phyloP scores from a whole-genome alignment of 257 asterid genomes.

The Anisodus tanguticus region DNA sequence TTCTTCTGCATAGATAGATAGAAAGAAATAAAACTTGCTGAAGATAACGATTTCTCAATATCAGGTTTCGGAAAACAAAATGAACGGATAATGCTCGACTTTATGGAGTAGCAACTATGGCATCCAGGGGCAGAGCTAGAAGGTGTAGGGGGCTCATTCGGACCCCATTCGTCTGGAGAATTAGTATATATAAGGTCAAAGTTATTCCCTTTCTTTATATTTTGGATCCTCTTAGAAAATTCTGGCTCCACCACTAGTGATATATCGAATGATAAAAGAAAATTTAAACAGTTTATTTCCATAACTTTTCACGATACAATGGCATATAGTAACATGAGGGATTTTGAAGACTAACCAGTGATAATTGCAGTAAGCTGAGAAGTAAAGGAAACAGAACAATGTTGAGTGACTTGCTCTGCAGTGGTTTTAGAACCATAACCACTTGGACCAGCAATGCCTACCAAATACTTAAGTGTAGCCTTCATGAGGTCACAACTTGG shows the following conservation, averaged over 20 bases:
- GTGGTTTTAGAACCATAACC: slow-evolving; percentile 84
- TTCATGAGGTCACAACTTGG: slow-evolving; percentile 48
- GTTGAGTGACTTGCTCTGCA: slow-evolving; percentile 62
- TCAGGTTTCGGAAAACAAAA: background rate
- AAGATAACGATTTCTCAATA: too few relatives aligned
- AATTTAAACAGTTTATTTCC: background rate
- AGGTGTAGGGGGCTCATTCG: too few relatives aligned
- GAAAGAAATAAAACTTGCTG: background rate
- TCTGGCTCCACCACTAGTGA: too few relatives aligned
- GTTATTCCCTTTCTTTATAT: too few relatives aligned
- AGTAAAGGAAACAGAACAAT: slow-evolving; percentile 32
- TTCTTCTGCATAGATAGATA: background rate
- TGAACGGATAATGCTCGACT: background rate
- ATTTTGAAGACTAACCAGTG: slow-evolving; percentile 57
- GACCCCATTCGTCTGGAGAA: too few relatives aligned
- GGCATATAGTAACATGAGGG: too few relatives aligned
- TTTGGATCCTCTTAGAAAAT: too few relatives aligned
- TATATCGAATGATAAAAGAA: too few relatives aligned
- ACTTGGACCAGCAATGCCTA: slow-evolving; percentile 76
- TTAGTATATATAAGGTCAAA: too few relatives aligned
- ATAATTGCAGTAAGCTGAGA: slow-evolving; percentile 72
- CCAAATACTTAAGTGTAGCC: slow-evolving; percentile 69
- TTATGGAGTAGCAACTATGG: too few relatives aligned
- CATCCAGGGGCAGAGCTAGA: too few relatives aligned
- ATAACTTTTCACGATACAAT: background rate